phyloP scores from a whole-genome alignment of 1,139 yeast genomes.

The Hanseniaspora uvarum region DNA sequence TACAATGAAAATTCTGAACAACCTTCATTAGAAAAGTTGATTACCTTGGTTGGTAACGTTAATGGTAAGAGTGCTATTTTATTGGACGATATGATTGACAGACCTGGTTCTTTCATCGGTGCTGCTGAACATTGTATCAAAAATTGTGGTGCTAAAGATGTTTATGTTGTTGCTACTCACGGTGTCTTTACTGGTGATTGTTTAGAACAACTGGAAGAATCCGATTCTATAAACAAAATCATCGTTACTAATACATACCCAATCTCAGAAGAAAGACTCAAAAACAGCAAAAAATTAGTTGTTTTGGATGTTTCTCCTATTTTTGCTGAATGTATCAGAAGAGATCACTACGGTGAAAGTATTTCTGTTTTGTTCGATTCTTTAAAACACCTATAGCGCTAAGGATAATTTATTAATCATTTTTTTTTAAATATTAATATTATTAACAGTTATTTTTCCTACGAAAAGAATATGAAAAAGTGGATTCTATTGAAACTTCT shows the following conservation, averaged over 20 bases:
- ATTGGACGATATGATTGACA: slow-evolving; percentile 92
- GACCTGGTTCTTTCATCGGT: slow-evolving; percentile 84
- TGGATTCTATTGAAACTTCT: neutral
- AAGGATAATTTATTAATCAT: neutral
- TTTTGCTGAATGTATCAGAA: slow-evolving; percentile 94
- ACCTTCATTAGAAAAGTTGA: slow-evolving; percentile 67
- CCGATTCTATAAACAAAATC: slow-evolving; percentile 71
- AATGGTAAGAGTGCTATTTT: slow-evolving; percentile 83
- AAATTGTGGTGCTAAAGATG: slow-evolving; percentile 90
- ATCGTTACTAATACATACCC: slow-evolving; percentile 97
- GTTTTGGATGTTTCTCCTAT: slow-evolving; percentile 90
- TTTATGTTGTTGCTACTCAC: slow-evolving; percentile 88
- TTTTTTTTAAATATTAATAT: neutral
- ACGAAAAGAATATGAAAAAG: neutral
- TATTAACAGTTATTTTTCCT: neutral
- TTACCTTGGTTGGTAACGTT: slow-evolving; percentile 94
- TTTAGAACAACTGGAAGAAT: slow-evolving; percentile 63
- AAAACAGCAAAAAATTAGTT: slow-evolving; percentile 53
- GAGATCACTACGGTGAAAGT: slow-evolving; percentile 96
- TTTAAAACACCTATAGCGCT: slow-evolving; percentile 28
- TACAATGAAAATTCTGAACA: slow-evolving; percentile 67
- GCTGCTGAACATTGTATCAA: slow-evolving; percentile 95
- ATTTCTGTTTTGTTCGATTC: slow-evolving; percentile 87
- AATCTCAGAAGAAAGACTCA: slow-evolving; percentile 51
- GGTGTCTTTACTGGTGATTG: slow-evolving; percentile 86